Evolutionary conservation across 495 filamentous ascomycete genomes (phyloP).

Genomic region (Trichoderma gamsii): DNA sequence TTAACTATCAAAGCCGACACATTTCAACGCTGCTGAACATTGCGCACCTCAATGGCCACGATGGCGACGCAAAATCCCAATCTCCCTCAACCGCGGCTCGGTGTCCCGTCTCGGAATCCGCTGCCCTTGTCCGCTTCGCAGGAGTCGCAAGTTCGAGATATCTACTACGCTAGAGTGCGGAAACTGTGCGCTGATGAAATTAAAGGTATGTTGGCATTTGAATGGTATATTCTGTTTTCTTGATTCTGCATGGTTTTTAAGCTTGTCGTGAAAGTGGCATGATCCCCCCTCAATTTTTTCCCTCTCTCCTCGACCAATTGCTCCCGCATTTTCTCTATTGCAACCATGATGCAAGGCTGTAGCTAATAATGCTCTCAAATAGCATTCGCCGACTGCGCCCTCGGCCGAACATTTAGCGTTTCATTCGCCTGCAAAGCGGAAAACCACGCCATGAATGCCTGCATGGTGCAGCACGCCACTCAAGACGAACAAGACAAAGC

Average conservation of each 20-base stretch:
- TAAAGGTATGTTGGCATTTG: conserved; percentile 52
- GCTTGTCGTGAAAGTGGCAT: background rate
- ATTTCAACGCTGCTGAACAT: background rate
- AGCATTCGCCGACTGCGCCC: conserved; percentile 86
- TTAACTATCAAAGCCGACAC: too few species aligned
- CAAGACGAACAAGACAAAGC: conserved; percentile 80
- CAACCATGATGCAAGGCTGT: background rate
- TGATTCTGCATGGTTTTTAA: background rate
- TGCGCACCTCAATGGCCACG: conserved; percentile 27
- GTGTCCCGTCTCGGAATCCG: conserved; percentile 69
- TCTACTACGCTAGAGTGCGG: conserved; percentile 85
- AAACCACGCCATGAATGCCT: conserved; percentile 81
- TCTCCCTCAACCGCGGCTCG: conserved; percentile 26
- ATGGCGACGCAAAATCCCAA: conserved; percentile 28
- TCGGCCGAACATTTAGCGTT: conserved; percentile 74
- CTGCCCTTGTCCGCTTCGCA: conserved; percentile 87
- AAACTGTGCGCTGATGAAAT: conserved; percentile 76
- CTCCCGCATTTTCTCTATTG: background rate
- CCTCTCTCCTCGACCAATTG: conserved; percentile 4
- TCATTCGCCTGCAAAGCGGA: conserved; percentile 76
- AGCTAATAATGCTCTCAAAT: background rate
- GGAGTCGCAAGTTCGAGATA: conserved; percentile 81
- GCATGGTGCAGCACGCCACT: conserved; percentile 82
- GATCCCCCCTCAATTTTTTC: conserved; percentile 14
- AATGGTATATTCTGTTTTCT: background rate